Evolutionary conservation across 805 yeast genomes (phyloP).

Genomic region (Pichia californica): DNA sequence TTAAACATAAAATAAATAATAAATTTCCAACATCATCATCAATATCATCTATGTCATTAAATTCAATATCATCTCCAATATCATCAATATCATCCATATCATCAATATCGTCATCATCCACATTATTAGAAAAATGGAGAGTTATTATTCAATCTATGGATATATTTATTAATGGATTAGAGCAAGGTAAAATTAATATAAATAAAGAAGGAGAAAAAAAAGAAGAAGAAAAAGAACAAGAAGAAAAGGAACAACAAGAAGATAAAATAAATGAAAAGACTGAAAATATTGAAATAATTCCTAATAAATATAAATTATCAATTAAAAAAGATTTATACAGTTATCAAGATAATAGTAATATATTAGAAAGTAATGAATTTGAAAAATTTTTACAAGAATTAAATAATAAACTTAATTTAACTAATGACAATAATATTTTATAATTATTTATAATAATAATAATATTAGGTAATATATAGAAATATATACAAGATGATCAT

Average conservation of each 20-base stretch:
- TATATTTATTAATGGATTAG: not conserved
- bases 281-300: not conserved
- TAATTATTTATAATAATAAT: not conserved
- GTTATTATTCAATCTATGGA: not conserved
- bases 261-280: not conserved
- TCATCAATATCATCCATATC: too few relatives aligned
- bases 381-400: not conserved
- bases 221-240: not conserved
- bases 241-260: too few relatives aligned
- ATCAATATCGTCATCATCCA: too few relatives aligned
- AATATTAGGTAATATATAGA: too few relatives aligned
- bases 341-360: not conserved
- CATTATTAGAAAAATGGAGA: not conserved
- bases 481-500: slow-evolving; percentile 2
- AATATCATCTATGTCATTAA: too few relatives aligned
- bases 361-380: not conserved
- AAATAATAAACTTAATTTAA: not conserved
- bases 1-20: not conserved
- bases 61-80: too few relatives aligned
- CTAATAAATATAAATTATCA: not conserved
- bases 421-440: not conserved
- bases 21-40: too few relatives aligned
- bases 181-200: not conserved
- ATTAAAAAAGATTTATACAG: not conserved
- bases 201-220: too few relatives aligned